Evolutionary conservation across 345 rosid genomes (phyloP).

Genomic region (Lepidium didymum): DNA sequence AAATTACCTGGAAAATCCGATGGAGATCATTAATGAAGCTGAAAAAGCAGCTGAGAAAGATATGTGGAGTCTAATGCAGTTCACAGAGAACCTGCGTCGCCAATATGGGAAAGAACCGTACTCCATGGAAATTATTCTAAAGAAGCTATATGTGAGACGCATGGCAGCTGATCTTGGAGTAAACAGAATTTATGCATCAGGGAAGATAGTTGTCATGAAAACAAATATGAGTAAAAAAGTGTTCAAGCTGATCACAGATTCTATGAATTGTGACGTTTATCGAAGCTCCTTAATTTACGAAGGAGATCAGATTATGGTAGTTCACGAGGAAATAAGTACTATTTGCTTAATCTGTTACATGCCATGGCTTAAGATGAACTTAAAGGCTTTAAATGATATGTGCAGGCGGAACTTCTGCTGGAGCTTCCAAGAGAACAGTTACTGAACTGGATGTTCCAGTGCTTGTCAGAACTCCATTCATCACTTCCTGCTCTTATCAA

Average conservation of each 20-base stretch:
- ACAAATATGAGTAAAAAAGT: conserved; percentile 73
- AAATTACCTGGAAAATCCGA: conserved; percentile 74
- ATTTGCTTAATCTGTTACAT: not conserved
- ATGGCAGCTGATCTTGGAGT: conserved; percentile 98
- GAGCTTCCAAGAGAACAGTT: conserved; percentile 88
- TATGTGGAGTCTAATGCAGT: conserved; percentile 79
- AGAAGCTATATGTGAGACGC: conserved; percentile 84
- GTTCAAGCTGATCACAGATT: conserved; percentile 75
- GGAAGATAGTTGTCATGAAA: conserved; percentile 85
- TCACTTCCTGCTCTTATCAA: conserved; percentile 76
- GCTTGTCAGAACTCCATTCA: conserved; percentile 82
- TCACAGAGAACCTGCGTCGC: conserved; percentile 75
- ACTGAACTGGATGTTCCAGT: conserved; percentile 86
- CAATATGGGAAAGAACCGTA: conserved; percentile 89
- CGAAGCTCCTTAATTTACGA: conserved; percentile 56
- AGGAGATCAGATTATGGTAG: conserved; percentile 77
- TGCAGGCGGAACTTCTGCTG: conserved; percentile 90
- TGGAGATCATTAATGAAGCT: conserved; percentile 72
- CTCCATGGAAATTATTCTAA: conserved; percentile 81
- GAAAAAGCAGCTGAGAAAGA: conserved; percentile 84
- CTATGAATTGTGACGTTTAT: conserved; percentile 61
- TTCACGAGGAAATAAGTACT: not conserved
- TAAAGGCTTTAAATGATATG: conserved; percentile 6
- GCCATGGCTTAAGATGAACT: not conserved
- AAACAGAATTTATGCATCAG: conserved; percentile 60